phyloP scores from a whole-genome alignment of 345 rosid species.

The Eucalyptus leucophloia region DNA sequence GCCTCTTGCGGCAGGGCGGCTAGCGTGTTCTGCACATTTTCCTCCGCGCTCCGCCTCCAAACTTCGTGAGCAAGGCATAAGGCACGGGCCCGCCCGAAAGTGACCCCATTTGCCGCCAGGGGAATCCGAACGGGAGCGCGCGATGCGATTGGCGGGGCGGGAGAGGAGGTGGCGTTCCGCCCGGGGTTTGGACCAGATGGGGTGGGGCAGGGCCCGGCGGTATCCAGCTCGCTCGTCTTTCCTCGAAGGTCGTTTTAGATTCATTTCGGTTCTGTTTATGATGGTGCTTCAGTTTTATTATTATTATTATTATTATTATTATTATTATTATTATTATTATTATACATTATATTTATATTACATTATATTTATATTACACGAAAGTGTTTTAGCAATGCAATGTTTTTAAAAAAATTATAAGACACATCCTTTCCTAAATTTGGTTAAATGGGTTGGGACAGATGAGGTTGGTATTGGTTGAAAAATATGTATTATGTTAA shows the following conservation, averaged over 20 bases:
- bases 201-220: neutral
- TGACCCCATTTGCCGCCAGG: accelerated
- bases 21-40: neutral
- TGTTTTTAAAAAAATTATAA: no score
- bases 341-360: no score
- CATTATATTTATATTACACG: no score
- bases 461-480: no score
- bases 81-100: neutral
- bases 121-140: neutral
- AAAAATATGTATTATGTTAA: no score
- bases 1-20: neutral
- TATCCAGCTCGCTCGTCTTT: neutral
- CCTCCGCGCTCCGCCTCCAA: neutral
- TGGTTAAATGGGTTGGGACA: accelerated
- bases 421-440: accelerated
- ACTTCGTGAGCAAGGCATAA: neutral
- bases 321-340: no score
- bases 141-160: neutral
- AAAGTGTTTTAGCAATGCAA: no score
- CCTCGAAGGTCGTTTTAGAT: neutral
- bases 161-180: neutral
- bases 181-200: no score
- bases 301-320: no score
- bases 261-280: neutral
- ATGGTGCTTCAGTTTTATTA: no score